phyloP scores from a whole-genome alignment of 306 rosid species.

The Acacia confusa region DNA sequence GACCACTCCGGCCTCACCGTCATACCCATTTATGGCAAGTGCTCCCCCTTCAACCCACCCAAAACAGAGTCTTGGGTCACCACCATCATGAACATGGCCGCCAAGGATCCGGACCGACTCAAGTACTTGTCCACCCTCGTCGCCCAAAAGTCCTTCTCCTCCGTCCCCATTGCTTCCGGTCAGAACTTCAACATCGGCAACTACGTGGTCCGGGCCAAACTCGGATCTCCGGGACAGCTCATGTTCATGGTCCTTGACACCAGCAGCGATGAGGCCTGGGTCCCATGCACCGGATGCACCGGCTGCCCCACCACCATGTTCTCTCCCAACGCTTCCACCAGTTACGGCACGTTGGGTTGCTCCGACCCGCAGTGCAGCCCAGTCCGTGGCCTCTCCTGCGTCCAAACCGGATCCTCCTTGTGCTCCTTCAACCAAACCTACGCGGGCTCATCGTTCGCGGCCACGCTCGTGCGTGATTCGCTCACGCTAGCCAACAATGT shows the following conservation, averaged over 20 bases:
- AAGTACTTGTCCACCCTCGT: conserved; percentile 57
- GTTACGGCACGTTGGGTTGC: conserved; percentile 57
- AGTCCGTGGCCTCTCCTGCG: conserved; percentile 71
- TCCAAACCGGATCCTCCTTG: conserved; percentile 32
- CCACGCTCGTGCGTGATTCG: conserved; percentile 62
- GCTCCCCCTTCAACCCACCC: conserved; percentile 78
- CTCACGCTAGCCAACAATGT: conserved; percentile 42
- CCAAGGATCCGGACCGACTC: conserved; percentile 66
- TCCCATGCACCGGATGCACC: conserved; percentile 68
- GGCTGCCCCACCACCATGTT: conserved; percentile 66
- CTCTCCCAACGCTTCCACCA: conserved; percentile 53
- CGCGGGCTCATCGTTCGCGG: conserved; percentile 79
- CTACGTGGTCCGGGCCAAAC: conserved; percentile 69
- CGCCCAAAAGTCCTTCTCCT: conserved; percentile 47
- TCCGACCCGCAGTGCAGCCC: conserved; percentile 55
- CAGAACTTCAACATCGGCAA: conserved; percentile 69
- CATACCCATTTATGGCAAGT: conserved; percentile 79
- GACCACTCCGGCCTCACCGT: conserved; percentile 59
- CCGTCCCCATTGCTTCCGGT: conserved; percentile 79
- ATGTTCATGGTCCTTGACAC: conserved; percentile 88
- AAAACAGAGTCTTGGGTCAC: conserved; percentile 57
- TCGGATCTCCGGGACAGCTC: conserved; percentile 79
- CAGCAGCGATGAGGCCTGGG: conserved; percentile 79
- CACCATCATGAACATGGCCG: conserved; percentile 70
- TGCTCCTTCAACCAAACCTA: conserved; percentile 81